These are phyloP conservation scores for Fusarium setosum DNA, from an alignment of 2,329 filamentous ascomycete species.

Conservation along the genomic window DNA sequence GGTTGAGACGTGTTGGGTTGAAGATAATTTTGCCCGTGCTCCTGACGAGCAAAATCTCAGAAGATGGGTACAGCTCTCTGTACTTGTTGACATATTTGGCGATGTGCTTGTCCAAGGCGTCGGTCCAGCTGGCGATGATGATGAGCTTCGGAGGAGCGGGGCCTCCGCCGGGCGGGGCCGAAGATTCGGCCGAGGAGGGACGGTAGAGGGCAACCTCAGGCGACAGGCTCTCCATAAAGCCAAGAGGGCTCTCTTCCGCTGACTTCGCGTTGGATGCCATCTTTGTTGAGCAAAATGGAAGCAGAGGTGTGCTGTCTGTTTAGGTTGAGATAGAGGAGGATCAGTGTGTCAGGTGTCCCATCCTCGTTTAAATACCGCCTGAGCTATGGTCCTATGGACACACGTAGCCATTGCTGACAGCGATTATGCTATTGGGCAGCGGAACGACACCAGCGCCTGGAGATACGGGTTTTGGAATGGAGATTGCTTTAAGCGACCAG, in stretches of 20 bases:
- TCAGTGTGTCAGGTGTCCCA: neutral
- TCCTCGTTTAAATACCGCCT: neutral
- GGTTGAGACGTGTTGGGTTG: neutral
- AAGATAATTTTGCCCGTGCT: slow-evolving; percentile 13
- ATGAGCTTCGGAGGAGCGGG: slow-evolving; percentile 13
- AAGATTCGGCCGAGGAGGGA: neutral
- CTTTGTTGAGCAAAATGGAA: neutral
- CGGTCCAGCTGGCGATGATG: slow-evolving; percentile 24
- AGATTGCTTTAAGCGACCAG: too few species aligned
- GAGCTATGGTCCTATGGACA: neutral
- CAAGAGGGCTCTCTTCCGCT: slow-evolving; percentile 1
- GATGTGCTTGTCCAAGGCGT: slow-evolving; percentile 15
- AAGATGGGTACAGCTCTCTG: neutral
- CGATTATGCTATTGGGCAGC: neutral
- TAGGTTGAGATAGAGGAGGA: neutral
- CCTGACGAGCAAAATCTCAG: slow-evolving; percentile 6
- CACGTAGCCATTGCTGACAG: neutral
- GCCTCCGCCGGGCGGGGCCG: too few species aligned
- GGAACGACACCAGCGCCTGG: too few species aligned
- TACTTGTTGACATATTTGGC: slow-evolving; percentile 28
- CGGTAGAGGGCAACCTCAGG: slow-evolving; percentile 16
- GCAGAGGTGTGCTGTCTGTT: neutral
- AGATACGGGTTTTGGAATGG: too few species aligned
- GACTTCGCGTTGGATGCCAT: slow-evolving; percentile 2
- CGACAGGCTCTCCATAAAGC: slow-evolving; percentile 22